Conservation (phyloP, 2,329 filamentous ascomycete genomes). For the Claviceps arundinis region DNA sequence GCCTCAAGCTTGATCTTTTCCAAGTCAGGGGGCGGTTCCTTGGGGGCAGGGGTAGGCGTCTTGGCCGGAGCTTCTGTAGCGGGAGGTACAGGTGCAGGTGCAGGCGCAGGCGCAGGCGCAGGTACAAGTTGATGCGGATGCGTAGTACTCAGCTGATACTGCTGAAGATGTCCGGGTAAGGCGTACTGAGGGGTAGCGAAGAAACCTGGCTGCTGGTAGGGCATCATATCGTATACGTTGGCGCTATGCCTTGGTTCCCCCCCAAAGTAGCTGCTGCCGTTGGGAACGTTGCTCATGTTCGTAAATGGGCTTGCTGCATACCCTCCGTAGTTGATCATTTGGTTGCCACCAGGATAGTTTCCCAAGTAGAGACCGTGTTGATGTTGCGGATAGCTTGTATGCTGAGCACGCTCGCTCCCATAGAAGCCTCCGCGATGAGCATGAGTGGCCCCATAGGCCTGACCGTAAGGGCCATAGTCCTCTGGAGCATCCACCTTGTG, state of each 20-base stretch:
- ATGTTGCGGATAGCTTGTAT: conserved; percentile 31
- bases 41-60: conserved; percentile 22
- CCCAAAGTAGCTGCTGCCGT: conserved; percentile 28
- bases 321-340: conserved; percentile 35
- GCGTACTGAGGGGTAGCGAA: conserved; percentile 8
- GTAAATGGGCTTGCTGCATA: conserved; percentile 29
- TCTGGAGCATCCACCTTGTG: conserved; percentile 53
- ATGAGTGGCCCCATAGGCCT: conserved; percentile 9
- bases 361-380: conserved; percentile 32
- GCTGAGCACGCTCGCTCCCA: conserved; percentile 13
- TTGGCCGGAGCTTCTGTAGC: conserved; percentile 25
- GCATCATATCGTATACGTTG: conserved; percentile 36
- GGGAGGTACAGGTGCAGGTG: conserved; percentile 5
- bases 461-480: conserved; percentile 34
- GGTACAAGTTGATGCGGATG: conserved; percentile 19
- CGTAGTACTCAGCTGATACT: conserved; percentile 24
- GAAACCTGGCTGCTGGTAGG: conserved; percentile 25
- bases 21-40: conserved; percentile 32
- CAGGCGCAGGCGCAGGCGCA: too few species aligned
- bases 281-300: conserved; percentile 24
- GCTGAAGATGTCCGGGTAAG: conserved; percentile 18
- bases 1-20: conserved; percentile 49
- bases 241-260: conserved; percentile 21
- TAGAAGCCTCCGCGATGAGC: conserved; percentile 17
- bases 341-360: conserved; percentile 23